phyloP scores from a whole-genome alignment of 2,329 filamentous ascomycete species.

The Exserohilum rostratum region DNA sequence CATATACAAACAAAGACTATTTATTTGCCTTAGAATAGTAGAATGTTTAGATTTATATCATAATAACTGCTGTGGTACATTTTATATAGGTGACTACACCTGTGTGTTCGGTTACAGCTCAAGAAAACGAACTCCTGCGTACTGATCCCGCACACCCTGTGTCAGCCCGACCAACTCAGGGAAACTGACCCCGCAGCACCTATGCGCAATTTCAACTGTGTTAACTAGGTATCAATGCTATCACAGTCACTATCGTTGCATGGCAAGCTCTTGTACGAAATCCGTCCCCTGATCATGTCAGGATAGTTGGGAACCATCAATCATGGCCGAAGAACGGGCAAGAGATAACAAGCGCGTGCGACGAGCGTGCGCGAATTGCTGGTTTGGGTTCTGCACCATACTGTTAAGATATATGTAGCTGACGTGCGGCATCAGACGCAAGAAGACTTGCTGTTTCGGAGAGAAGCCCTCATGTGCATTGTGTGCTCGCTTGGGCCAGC shows the following conservation, averaged over 20 bases:
- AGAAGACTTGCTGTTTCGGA: slow-evolving; percentile 18
- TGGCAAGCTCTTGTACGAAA: slow-evolving; percentile 4
- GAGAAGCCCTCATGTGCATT: slow-evolving; percentile 14
- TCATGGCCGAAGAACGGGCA: slow-evolving; percentile 8
- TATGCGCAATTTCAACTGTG: background rate
- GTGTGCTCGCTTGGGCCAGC: slow-evolving; percentile 14
- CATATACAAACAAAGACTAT: too few species aligned
- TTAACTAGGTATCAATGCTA: background rate
- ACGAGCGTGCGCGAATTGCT: slow-evolving; percentile 17
- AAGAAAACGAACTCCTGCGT: background rate
- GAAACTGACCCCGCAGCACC: background rate
- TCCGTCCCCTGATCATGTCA: background rate
- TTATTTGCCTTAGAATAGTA: too few species aligned
- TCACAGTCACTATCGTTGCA: background rate
- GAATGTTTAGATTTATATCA: too few species aligned
- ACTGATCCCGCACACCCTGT: too few species aligned
- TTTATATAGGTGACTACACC: too few species aligned
- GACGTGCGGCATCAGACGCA: slow-evolving; percentile 3
- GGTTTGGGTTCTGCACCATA: background rate
- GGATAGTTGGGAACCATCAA: background rate
- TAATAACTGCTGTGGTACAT: too few species aligned
- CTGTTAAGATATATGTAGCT: background rate
- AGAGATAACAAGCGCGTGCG: slow-evolving; percentile 15
- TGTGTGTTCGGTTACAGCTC: too few species aligned
- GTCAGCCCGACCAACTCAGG: too few species aligned